Percentiles rank a stretch among this genome's conserved stretches.
Evolutionary conservation across 768 basidiomycete species (phyloP).

Genomic region (Austroboletus eburneus): DNA sequence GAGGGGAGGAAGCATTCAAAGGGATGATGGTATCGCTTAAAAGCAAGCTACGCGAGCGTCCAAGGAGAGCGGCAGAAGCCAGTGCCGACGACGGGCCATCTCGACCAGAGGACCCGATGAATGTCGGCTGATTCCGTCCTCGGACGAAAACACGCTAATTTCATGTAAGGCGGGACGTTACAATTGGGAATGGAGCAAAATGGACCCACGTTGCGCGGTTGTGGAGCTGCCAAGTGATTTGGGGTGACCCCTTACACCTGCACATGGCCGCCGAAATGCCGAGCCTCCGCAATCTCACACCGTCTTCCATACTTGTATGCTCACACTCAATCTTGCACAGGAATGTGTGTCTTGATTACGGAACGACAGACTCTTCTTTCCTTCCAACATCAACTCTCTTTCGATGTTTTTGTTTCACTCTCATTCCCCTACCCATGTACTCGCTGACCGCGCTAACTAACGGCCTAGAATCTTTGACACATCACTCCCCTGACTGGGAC

Average conservation of each 20-base stretch:
- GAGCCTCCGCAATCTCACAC: constrained; percentile 35
- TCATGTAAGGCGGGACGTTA: constrained; percentile 16
- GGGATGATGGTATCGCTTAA: constrained; percentile 32
- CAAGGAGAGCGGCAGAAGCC: constrained; percentile 16
- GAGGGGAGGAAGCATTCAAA: constrained; percentile 32
- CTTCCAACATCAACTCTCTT: constrained; percentile 5
- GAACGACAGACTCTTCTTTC: constrained; percentile 23
- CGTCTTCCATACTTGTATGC: constrained; percentile 21
- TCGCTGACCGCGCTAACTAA: constrained; percentile 25
- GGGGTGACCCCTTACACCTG: constrained; percentile 22
- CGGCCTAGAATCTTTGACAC: constrained; percentile 20
- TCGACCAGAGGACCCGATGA: constrained; percentile 29
- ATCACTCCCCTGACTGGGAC: constrained; percentile 30
- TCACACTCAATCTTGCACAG: constrained; percentile 31
- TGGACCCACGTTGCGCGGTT: constrained; percentile 20
- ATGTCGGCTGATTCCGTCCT: constrained; percentile 23
- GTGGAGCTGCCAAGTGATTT: constrained; percentile 20
- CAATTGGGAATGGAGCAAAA: constrained; percentile 20
- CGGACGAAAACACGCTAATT: constrained; percentile 21
- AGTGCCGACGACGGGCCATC: constrained; percentile 14
- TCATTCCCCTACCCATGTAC: constrained; percentile 17
- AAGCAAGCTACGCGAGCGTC: constrained; percentile 24
- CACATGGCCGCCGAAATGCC: constrained; percentile 31
- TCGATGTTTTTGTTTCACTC: constrained; percentile 14
- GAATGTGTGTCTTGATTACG: constrained; percentile 30